These are phyloP conservation scores for Meyerozyma elateridarum DNA, from an alignment of 1,139 yeast species.

Conservation along the genomic window DNA sequence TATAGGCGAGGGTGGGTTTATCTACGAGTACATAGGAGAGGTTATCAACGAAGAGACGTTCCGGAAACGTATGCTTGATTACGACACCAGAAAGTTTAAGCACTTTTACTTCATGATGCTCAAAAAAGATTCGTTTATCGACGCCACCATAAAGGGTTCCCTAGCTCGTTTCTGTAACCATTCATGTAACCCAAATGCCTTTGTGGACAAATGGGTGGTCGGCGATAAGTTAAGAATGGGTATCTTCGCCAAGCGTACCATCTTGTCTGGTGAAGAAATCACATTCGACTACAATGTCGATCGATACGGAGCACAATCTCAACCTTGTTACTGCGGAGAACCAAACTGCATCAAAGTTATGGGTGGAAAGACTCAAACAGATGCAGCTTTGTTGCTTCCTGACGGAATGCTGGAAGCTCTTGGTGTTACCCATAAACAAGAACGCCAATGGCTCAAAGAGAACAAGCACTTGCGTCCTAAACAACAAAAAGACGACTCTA, in stretches of 20 bases:
- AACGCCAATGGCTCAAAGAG: conserved; percentile 61
- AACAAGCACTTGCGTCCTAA: conserved; percentile 44
- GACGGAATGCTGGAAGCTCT: conserved; percentile 81
- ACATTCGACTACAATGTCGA: conserved; percentile 96
- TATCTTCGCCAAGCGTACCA: conserved; percentile 76
- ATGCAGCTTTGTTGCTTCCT: conserved; percentile 78
- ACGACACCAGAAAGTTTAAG: conserved; percentile 64
- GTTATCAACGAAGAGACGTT: conserved; percentile 77
- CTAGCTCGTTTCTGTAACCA: conserved; percentile 91
- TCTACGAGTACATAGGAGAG: conserved; percentile 92
- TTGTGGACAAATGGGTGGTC: conserved; percentile 96
- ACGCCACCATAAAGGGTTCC: conserved; percentile 86
- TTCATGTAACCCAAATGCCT: conserved; percentile 91
- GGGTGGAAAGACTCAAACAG: conserved; percentile 97
- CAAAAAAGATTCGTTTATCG: conserved; percentile 87
- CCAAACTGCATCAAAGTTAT: conserved; percentile 85
- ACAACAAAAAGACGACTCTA: conserved; percentile 54
- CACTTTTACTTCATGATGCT: conserved; percentile 98
- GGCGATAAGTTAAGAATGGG: conserved; percentile 92
- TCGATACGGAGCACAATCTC: conserved; percentile 91
- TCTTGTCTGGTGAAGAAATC: conserved; percentile 80
- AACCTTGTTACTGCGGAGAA: conserved; percentile 93
- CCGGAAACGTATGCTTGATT: conserved; percentile 65
- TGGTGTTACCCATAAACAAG: conserved; percentile 62
- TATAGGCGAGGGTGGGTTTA: conserved; percentile 61